Percentiles rank a stretch among this genome's conserved stretches.
phyloP scores from a whole-genome alignment of 257 asterid species.

The Marsdenia floribunda region DNA sequence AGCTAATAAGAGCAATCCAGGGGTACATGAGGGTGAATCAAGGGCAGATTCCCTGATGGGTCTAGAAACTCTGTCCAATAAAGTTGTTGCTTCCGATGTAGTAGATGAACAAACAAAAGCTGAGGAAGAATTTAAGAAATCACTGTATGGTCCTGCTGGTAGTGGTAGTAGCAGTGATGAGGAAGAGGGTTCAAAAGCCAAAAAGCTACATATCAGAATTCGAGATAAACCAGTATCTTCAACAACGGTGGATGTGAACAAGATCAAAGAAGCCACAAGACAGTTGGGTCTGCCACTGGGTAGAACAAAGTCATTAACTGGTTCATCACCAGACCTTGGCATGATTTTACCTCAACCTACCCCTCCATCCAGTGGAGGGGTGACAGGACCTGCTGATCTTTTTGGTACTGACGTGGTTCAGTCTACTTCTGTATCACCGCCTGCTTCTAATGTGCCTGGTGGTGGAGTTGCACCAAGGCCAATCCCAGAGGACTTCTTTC shows the following conservation, averaged over 20 bases:
- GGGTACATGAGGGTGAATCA: constrained; percentile 34
- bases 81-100: constrained; percentile 44
- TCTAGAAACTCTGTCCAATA: constrained; percentile 65
- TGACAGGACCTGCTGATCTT: constrained; percentile 54
- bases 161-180: constrained; percentile 98
- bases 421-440: constrained; percentile 46
- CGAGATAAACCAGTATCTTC: constrained; percentile 82
- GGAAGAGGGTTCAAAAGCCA: constrained; percentile 79
- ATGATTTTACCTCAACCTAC: constrained; percentile 57
- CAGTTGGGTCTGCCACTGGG: constrained; percentile 77
- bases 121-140: constrained; percentile 91
- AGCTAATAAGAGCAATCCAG: constrained; percentile 46
- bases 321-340: constrained; percentile 70
- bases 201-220: constrained; percentile 69
- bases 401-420: constrained; percentile 66
- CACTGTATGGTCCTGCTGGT: constrained; percentile 66
- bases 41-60: constrained; percentile 67
- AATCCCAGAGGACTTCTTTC: constrained; percentile 98
- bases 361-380: constrained; percentile 36
- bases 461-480: constrained; percentile 71
- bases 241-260: constrained; percentile 79
- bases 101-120: constrained; percentile 95
- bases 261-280: constrained; percentile 96
- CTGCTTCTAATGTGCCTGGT: constrained; percentile 45
- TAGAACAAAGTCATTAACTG: constrained; percentile 74